phyloP scores from a whole-genome alignment of 2,329 filamentous ascomycete species.

The Anthostomella pinea region DNA sequence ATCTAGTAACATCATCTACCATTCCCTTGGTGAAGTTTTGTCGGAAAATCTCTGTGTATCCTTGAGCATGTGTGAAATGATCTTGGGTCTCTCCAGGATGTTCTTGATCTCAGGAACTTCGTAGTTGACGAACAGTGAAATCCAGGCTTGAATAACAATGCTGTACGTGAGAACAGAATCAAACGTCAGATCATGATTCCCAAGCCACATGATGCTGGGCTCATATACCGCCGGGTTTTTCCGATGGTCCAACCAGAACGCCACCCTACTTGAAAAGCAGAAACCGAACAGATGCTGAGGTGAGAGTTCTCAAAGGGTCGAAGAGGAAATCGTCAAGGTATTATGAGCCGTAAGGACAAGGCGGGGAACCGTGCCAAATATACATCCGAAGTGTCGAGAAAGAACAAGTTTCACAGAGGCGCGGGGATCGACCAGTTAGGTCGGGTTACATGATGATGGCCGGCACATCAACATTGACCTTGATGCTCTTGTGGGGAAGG shows the following conservation, averaged over 20 bases:
- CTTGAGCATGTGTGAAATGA: no score
- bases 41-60: no score
- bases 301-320: slow-evolving; percentile 23
- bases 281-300: slow-evolving; percentile 26
- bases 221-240: slow-evolving; percentile 3
- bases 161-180: no score
- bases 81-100: no score
- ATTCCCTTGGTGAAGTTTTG: no score
- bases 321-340: slow-evolving; percentile 20
- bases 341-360: slow-evolving; percentile 27
- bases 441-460: slow-evolving; percentile 63
- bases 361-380: slow-evolving; percentile 17
- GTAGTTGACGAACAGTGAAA: no score
- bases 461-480: slow-evolving; percentile 86
- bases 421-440: slow-evolving; percentile 1
- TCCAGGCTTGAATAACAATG: no score
- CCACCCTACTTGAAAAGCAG: slow-evolving; percentile 16
- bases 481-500: slow-evolving; percentile 97
- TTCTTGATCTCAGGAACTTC: no score
- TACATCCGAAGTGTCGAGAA: slow-evolving; percentile 19
- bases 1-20: no score
- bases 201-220: background rate
- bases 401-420: slow-evolving; percentile 1
- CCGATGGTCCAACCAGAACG: slow-evolving; percentile 24
- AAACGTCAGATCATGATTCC: background rate